Evolutionary conservation across 1,139 yeast species (phyloP), one percentile per base, ranked within the genome.

Genomic region (Taiozyma sp.): DNA sequence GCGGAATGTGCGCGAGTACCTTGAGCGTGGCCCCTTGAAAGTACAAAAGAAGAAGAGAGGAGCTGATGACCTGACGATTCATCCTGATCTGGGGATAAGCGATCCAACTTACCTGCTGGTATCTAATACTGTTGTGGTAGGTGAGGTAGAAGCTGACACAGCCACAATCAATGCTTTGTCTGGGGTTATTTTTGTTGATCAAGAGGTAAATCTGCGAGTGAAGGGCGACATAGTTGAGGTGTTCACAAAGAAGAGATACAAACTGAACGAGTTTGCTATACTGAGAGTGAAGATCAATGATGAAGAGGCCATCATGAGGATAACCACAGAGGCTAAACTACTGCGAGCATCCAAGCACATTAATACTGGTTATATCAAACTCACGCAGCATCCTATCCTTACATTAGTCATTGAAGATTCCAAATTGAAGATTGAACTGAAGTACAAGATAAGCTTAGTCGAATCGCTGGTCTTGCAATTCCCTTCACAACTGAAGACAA

Each of bases 201-300:
- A 30, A 16, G 54, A 49, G 13, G 52, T 54, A 8, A 22, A 32
- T 3, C 10, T 53, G 22, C 41, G 43, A 36, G 12, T 41, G 22
- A 24, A 32, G 8, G 46, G 44, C 8, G 38, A 45, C 8, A 10
- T 23, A 4, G 9, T 54, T n/a, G 44, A 28, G 5, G 12, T 56
- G 4, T 32, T 45, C 13, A 47, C 57, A 3, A 53, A 48, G 50
- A 56, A 55, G 47, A 44, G 57, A 19, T 48, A 48, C 48, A 53
- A 46, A 42, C 34, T 52, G 49, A 23, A 43, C 8, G 57, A 54
- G 13, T 48, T 48, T 16, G 44, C 29, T 3, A 23, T 56, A 8
- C 42, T 48, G 5, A 29, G 19, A 14, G n/a, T 56, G 7, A n/a
- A 14, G 10, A 28, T 53, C 4, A 16, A 42, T 4, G 48, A 40